Percentiles rank a stretch among this genome's conserved stretches.
Evolutionary conservation across 225 moss, liverwort and hornwort species (phyloP).

Genomic region (Antitrichia curtipendula): DNA sequence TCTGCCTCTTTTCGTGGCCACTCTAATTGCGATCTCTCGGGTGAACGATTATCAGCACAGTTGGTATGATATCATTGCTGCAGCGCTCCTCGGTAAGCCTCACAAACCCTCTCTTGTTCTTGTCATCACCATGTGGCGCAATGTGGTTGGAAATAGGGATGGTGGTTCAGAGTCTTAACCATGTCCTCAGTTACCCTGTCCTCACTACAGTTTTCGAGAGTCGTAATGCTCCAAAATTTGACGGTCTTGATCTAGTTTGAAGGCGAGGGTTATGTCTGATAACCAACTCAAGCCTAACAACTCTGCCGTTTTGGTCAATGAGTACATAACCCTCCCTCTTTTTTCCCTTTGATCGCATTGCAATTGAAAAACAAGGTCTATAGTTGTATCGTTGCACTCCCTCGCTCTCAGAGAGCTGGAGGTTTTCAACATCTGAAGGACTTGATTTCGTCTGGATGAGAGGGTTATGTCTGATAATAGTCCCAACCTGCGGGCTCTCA

Average conservation of each 20-base stretch:
- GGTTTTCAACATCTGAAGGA: background rate
- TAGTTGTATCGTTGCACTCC: background rate
- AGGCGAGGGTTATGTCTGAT: no score
- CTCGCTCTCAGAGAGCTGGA: background rate
- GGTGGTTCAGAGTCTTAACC: no score
- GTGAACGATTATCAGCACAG: slow-evolving; percentile 70
- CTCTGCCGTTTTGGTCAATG: no score
- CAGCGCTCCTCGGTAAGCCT: slow-evolving; percentile 51
- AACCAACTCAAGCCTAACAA: no score
- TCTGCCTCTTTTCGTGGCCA: slow-evolving; percentile 32
- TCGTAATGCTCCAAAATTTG: no score
- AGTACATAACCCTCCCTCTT: background rate
- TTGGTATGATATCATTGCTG: slow-evolving; percentile 61
- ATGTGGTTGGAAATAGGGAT: no score
- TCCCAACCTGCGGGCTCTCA: no score
- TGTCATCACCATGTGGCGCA: no score
- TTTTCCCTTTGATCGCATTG: background rate
- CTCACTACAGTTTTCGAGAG: no score
- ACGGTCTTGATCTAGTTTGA: no score
- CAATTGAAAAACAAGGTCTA: background rate
- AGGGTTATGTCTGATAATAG: background rate
- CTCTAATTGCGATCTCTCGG: slow-evolving; percentile 52
- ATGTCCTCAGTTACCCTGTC: no score
- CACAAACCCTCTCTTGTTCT: no score
- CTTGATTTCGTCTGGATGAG: background rate